Percentiles rank a stretch among this genome's conserved stretches.
phyloP scores from a whole-genome alignment of 1,139 yeast genomes.

The Sugiyamaella neomexicana region DNA sequence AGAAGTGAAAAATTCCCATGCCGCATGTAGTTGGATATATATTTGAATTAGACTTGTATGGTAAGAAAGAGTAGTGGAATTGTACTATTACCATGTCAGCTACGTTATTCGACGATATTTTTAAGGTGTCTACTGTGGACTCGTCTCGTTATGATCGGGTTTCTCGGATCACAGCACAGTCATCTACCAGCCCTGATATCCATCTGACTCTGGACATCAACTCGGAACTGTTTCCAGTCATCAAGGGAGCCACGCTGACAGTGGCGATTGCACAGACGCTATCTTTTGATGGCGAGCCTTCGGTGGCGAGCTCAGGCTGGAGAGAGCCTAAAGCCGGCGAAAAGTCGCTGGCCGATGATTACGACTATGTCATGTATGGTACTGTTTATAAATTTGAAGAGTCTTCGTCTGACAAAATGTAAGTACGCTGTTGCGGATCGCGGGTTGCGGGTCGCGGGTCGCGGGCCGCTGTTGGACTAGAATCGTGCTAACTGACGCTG shows the following conservation, averaged over 20 bases:
- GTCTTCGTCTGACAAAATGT: slow-evolving; percentile 59
- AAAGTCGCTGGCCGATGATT: slow-evolving; percentile 88
- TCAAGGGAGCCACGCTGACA: slow-evolving; percentile 76
- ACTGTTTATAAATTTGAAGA: slow-evolving; percentile 97
- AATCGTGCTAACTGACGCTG: no score
- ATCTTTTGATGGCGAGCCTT: slow-evolving; percentile 57
- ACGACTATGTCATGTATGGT: slow-evolving; percentile 98
- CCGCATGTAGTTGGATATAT: neutral
- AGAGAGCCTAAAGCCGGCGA: slow-evolving; percentile 81
- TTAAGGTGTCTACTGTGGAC: slow-evolving; percentile 82
- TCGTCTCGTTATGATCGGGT: slow-evolving; percentile 91
- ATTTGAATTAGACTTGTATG: no score
- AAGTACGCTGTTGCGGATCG: slow-evolving; percentile 24
- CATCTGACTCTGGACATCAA: slow-evolving; percentile 88
- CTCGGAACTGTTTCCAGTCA: slow-evolving; percentile 87
- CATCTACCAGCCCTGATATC: slow-evolving; percentile 81
- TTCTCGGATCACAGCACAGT: slow-evolving; percentile 81
- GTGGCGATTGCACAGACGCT: slow-evolving; percentile 81
- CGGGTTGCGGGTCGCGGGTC: no score
- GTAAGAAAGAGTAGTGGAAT: no score
- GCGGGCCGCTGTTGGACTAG: no score
- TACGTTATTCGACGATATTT: slow-evolving; percentile 90
- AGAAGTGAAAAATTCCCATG: slow-evolving; percentile 4
- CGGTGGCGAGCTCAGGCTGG: slow-evolving; percentile 66
- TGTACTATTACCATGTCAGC: slow-evolving; percentile 36